Conservation (phyloP, 1,284 basidiomycete genomes). For the Tausonia pullulans region DNA sequence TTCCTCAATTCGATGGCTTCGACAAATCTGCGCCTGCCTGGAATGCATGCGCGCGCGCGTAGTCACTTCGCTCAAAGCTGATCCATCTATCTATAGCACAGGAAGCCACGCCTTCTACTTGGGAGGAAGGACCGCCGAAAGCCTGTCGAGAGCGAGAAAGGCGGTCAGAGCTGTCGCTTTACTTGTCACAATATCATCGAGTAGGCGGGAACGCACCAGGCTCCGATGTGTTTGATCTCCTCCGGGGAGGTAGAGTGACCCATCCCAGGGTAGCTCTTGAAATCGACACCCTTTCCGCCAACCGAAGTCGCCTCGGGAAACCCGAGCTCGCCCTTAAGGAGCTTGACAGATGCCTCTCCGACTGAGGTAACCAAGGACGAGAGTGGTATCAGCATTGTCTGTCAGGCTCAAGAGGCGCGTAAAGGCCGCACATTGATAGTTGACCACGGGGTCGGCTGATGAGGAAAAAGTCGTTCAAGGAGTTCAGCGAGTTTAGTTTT, state of each 20-base stretch:
- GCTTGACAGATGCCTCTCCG: conserved; percentile 6
- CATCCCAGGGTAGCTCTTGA: conserved; percentile 8
- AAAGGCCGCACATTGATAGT: conserved; percentile 6
- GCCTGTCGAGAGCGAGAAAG: neutral
- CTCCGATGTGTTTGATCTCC: conserved; percentile 8
- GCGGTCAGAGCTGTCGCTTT: neutral
- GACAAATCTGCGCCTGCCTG: too few relatives aligned
- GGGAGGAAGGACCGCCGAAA: conserved; percentile 5
- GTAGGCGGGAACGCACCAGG: conserved; percentile 2
- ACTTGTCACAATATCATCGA: neutral
- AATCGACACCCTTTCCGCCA: neutral
- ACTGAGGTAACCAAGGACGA: neutral
- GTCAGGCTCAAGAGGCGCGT: neutral
- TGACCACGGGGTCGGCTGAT: conserved; percentile 4
- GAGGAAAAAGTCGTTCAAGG: too few relatives aligned
- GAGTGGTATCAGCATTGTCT: neutral
- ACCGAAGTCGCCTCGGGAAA: neutral
- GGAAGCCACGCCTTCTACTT: neutral
- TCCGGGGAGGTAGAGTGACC: conserved; percentile 8
- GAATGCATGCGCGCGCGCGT: too few relatives aligned
- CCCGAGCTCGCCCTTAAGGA: conserved; percentile 1
- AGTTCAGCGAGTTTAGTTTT: too few relatives aligned
- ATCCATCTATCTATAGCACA: too few relatives aligned
- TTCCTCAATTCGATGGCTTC: too few relatives aligned
- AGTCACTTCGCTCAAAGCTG: too few relatives aligned